Conservation (phyloP, 768 basidiomycete species). For the Mrakia frigida region DNA sequence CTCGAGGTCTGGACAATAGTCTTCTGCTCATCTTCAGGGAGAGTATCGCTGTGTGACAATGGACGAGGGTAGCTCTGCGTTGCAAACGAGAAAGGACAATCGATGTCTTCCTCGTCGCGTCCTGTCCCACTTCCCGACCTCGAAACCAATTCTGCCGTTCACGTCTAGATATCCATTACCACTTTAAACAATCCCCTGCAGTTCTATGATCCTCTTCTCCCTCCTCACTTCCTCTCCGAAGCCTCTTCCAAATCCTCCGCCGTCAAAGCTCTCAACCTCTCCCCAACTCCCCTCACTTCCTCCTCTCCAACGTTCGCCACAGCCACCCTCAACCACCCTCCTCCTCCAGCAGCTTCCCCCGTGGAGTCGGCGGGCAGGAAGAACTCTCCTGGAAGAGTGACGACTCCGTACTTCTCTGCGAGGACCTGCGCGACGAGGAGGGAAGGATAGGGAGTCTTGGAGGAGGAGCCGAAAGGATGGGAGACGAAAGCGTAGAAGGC, state of each 20-base stretch:
- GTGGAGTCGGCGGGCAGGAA: constrained; percentile 47
- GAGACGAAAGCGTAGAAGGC: constrained; percentile 75
- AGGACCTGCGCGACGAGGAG: constrained; percentile 57
- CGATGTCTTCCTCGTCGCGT: no score
- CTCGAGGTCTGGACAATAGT: no score
- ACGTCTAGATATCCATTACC: background rate
- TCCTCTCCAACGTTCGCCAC: constrained; percentile 74
- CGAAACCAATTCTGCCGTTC: no score
- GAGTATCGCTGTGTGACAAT: no score
- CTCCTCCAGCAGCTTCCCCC: constrained; percentile 46
- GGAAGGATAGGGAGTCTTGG: constrained; percentile 44
- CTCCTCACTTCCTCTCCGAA: background rate
- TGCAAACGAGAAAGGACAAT: no score
- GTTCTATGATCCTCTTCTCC: background rate
- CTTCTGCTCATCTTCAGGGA: no score
- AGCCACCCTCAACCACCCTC: constrained; percentile 69
- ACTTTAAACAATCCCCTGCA: background rate
- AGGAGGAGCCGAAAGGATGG: constrained; percentile 50
- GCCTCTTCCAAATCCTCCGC: constrained; percentile 14
- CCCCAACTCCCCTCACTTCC: constrained; percentile 38
- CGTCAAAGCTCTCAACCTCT: constrained; percentile 38
- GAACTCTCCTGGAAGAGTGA: constrained; percentile 62
- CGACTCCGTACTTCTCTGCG: constrained; percentile 59
- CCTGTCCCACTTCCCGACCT: no score
- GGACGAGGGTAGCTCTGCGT: no score